Evolutionary conservation across 163 green algal species (phyloP).

Genomic region (Scenedesmus sp.): DNA sequence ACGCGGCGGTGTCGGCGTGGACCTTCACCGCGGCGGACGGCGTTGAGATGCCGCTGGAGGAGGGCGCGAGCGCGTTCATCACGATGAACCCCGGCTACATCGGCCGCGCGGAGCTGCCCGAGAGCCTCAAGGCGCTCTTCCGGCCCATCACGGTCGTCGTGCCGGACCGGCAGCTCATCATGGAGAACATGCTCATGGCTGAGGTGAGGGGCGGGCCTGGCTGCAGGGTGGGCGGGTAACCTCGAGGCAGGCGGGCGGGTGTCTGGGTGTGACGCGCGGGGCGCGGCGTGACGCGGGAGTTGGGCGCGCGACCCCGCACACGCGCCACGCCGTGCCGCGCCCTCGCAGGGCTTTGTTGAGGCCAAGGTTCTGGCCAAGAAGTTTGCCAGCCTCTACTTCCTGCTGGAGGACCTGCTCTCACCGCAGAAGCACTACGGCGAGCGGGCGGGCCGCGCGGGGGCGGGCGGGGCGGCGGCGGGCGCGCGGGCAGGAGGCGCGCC

Average conservation of each 20-base stretch:
- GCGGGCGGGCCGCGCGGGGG: too few species aligned
- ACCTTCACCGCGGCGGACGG: conserved; percentile 86
- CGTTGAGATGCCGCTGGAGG: conserved; percentile 84
- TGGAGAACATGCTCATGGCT: conserved; percentile 59
- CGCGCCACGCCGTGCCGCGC: too few species aligned
- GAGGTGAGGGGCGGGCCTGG: conserved; percentile 24
- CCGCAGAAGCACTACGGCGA: conserved; percentile 89
- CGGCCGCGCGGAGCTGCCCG: conserved; percentile 76
- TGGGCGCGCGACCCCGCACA: too few species aligned
- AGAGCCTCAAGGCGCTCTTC: conserved; percentile 88
- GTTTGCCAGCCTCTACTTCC: conserved; percentile 87
- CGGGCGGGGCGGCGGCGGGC: too few species aligned
- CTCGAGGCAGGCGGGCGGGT: too few species aligned
- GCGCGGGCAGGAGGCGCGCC: background rate
- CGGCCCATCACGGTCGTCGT: conserved; percentile 93
- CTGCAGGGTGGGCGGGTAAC: too few species aligned
- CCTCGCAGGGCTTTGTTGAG: conserved; percentile 85
- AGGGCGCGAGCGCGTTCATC: conserved; percentile 87
- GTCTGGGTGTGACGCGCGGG: too few species aligned
- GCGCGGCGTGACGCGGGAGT: too few species aligned
- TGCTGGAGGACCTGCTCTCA: conserved; percentile 89
- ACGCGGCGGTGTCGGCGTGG: conserved; percentile 69
- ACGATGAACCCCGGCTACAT: conserved; percentile 96
- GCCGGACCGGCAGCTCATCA: conserved; percentile 91
- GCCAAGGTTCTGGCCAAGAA: conserved; percentile 83